A percentile compares a stretch with the other conserved stretches of the same genome.
phyloP scores from a whole-genome alignment of 352 stramenopile genomes.

The Phytopythium oedochilum region DNA sequence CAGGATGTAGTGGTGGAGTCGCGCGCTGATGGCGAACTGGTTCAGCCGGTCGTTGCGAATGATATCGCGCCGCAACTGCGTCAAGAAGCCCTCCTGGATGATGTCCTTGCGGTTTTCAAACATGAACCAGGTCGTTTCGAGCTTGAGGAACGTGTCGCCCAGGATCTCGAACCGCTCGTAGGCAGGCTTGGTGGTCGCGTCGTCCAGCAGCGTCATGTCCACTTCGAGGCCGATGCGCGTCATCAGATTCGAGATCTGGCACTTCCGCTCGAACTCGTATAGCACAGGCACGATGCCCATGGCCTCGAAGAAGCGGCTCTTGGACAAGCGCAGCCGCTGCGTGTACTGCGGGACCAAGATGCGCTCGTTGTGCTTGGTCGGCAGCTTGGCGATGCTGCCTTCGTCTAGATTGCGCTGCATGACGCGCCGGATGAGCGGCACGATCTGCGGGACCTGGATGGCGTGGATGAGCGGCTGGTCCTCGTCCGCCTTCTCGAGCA shows the following conservation, averaged over 20 bases:
- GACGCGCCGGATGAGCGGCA: slow-evolving; percentile 77
- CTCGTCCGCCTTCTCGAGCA: slow-evolving; percentile 49
- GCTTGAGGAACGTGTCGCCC: slow-evolving; percentile 81
- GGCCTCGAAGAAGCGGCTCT: slow-evolving; percentile 71
- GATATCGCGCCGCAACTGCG: slow-evolving; percentile 73
- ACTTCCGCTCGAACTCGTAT: slow-evolving; percentile 88
- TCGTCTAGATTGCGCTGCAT: slow-evolving; percentile 77
- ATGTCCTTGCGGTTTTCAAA: slow-evolving; percentile 73
- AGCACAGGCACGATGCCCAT: slow-evolving; percentile 81
- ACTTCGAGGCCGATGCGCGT: slow-evolving; percentile 65
- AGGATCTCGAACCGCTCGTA: slow-evolving; percentile 85
- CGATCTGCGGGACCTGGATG: slow-evolving; percentile 68
- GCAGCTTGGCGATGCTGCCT: slow-evolving; percentile 43
- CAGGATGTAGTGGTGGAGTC: slow-evolving; percentile 76
- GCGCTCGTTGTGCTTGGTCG: slow-evolving; percentile 75
- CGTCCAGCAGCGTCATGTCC: slow-evolving; percentile 65
- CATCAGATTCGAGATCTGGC: slow-evolving; percentile 87
- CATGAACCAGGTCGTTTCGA: slow-evolving; percentile 85
- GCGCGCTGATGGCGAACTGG: slow-evolving; percentile 50
- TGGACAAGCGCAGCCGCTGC: slow-evolving; percentile 51
- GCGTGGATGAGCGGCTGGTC: slow-evolving; percentile 62
- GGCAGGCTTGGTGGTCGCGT: slow-evolving; percentile 78
- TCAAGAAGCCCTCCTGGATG: slow-evolving; percentile 63
- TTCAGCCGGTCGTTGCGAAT: slow-evolving; percentile 84
- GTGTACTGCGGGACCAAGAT: slow-evolving; percentile 70